Conservation (phyloP, 148 eudicot species). For the Vaccinium macrocarpon region DNA sequence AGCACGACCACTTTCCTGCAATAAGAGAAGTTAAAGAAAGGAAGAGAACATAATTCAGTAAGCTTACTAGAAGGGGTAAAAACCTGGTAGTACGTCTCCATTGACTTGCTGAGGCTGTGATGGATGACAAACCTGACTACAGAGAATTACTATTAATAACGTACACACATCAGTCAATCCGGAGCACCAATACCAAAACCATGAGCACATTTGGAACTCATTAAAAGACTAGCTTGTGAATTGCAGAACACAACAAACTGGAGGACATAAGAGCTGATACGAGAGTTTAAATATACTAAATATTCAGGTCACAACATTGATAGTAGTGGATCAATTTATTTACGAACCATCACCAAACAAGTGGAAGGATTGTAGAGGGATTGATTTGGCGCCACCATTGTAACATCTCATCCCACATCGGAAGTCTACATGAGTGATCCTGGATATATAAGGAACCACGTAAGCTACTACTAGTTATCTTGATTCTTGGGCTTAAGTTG, state of each 20-base stretch:
- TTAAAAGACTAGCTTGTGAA: background rate
- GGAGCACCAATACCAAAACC: background rate
- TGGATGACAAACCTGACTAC: constrained; percentile 99
- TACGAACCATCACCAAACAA: background rate
- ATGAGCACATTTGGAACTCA: constrained; percentile 6
- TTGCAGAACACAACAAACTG: background rate
- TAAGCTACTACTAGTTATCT: too few species aligned
- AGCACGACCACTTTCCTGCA: constrained; percentile 99
- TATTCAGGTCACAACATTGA: background rate
- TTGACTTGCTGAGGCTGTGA: constrained; percentile 97
- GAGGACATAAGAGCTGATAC: background rate
- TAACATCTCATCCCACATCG: too few species aligned
- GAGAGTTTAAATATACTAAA: background rate
- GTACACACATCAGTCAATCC: background rate
- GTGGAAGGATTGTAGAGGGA: background rate
- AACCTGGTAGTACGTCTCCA: constrained; percentile 99
- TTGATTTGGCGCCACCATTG: background rate
- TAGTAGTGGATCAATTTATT: background rate
- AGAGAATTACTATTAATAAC: constrained; percentile 23
- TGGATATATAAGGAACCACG: too few species aligned
- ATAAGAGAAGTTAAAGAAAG: constrained; percentile 20
- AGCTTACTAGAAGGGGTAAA: constrained; percentile 14
- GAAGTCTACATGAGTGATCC: too few species aligned
- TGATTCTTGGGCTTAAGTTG: too few species aligned
- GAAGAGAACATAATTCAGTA: constrained; percentile 9